Conservation (phyloP, 2,329 filamentous ascomycete genomes). For the Rhytidhysteron rufulum region DNA sequence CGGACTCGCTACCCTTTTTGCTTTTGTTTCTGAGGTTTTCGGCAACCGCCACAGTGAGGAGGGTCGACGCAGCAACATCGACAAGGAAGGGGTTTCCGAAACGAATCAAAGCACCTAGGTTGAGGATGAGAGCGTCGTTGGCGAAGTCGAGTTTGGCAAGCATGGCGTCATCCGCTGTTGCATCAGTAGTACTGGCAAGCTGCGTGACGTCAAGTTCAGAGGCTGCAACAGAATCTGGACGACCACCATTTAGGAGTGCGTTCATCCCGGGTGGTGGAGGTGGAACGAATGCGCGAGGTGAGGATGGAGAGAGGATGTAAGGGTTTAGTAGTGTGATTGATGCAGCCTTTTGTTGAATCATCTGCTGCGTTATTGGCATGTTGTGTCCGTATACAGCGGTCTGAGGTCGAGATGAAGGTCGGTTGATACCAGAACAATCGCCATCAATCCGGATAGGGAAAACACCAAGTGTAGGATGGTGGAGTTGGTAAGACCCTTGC, state of each 20-base stretch:
- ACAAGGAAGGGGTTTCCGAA: conserved; percentile 45
- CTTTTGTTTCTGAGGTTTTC: conserved; percentile 35
- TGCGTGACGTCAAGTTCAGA: conserved; percentile 30
- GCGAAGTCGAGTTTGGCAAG: conserved; percentile 44
- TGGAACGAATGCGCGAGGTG: conserved; percentile 28
- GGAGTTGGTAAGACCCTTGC: conserved; percentile 41
- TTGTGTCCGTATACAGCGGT: conserved; percentile 37
- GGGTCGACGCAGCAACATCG: conserved; percentile 40
- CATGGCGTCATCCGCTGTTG: conserved; percentile 32
- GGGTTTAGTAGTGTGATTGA: conserved; percentile 36
- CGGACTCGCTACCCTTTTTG: conserved; percentile 13
- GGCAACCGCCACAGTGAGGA: conserved; percentile 44
- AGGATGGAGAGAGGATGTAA: conserved; percentile 33
- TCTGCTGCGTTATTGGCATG: conserved; percentile 33
- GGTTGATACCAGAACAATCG: conserved; percentile 36
- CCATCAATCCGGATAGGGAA: conserved; percentile 42
- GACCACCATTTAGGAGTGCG: conserved; percentile 13
- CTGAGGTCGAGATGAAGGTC: conserved; percentile 33
- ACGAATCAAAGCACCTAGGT: conserved; percentile 40
- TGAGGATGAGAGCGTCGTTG: conserved; percentile 40
- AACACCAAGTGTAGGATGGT: conserved; percentile 42
- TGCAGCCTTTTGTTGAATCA: conserved; percentile 22
- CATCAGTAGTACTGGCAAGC: conserved; percentile 33
- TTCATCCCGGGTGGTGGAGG: conserved; percentile 17
- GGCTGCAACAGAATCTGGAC: conserved; percentile 28